Conservation (phyloP, 805 yeast genomes). For the Phaffomyces thermotolerans region DNA sequence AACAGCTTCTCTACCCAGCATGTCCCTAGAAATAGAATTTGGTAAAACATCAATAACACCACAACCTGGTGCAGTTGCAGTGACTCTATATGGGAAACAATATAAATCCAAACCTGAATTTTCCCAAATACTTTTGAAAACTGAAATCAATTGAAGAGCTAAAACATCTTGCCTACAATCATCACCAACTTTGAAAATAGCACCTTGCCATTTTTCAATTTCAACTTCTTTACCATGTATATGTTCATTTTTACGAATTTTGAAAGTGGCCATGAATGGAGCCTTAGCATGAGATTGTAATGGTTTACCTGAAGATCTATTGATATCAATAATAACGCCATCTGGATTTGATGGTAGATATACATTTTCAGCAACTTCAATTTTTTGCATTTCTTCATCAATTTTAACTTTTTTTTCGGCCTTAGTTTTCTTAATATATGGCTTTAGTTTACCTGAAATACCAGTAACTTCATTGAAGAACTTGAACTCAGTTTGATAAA, state of each 20-base stretch:
- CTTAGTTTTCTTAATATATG: conserved; percentile 87
- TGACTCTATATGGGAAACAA: conserved; percentile 90
- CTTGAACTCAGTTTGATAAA: conserved; percentile 75
- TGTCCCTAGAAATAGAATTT: conserved; percentile 90
- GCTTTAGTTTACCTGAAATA: conserved; percentile 91
- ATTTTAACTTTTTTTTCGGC: conserved; percentile 95
- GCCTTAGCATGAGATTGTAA: conserved; percentile 98
- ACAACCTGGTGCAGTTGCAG: conserved; percentile 99
- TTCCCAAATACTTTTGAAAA: conserved; percentile 87
- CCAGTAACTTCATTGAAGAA: conserved; percentile 89
- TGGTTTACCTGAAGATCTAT: conserved; percentile 87
- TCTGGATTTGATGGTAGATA: conserved; percentile 96
- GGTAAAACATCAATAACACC: conserved; percentile 98
- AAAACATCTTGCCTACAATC: conserved; percentile 97
- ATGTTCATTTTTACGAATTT: conserved; percentile 54
- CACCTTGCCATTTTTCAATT: conserved; percentile 79
- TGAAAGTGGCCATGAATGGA: conserved; percentile 95
- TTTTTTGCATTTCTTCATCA: conserved; percentile 88
- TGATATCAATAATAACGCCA: conserved; percentile 87
- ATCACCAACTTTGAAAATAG: conserved; percentile 98
- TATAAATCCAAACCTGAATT: conserved; percentile 82
- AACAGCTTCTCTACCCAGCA: conserved; percentile 98
- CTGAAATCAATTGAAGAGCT: conserved; percentile 85
- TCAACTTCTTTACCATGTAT: conserved; percentile 34
- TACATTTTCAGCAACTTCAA: conserved; percentile 70